Evolutionary conservation across 73 alveolate genomes (phyloP).

Genomic region (Urostyla sp.): DNA sequence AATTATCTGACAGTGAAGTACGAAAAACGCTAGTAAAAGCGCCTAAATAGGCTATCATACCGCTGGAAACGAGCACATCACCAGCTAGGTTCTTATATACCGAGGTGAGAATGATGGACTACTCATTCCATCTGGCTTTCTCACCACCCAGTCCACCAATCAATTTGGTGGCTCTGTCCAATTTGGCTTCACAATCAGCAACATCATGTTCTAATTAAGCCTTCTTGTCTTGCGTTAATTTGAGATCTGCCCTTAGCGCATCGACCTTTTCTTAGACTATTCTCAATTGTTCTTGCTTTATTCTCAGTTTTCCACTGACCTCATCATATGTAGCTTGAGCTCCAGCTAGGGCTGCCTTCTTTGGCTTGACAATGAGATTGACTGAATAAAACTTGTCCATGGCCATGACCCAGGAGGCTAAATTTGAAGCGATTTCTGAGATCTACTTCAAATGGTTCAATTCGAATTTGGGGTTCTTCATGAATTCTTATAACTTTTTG

Average conservation of each 20-base stretch:
- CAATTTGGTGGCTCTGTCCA: constrained; percentile 96
- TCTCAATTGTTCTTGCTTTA: constrained; percentile 92
- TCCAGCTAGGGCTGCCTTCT: constrained; percentile 87
- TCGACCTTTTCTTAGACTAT: constrained; percentile 97
- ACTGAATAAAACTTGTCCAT: constrained; percentile 93
- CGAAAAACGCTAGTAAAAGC: constrained; percentile 91
- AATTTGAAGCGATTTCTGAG: constrained; percentile 77
- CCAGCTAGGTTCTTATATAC: constrained; percentile 96
- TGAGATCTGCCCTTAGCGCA: constrained; percentile 94
- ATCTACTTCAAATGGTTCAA: constrained; percentile 66
- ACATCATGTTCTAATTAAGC: constrained; percentile 91
- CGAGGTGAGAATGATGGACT: constrained; percentile 82
- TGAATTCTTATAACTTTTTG: constrained; percentile 69
- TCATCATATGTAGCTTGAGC: constrained; percentile 88
- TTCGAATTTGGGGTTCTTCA: constrained; percentile 77
- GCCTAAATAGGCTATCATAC: constrained; percentile 99
- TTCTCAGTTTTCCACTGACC: constrained; percentile 84
- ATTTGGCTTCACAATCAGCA: constrained; percentile 90
- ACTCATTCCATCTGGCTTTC: constrained; percentile 97
- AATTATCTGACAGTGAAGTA: constrained; percentile 81
- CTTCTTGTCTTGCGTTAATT: constrained; percentile 89
- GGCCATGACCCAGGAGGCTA: constrained; percentile 93
- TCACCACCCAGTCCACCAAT: constrained; percentile 99
- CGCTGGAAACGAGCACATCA: constrained; percentile 96
- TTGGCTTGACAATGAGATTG: constrained; percentile 90